phyloP scores from a whole-genome alignment of 169 alveolate genomes.

The Plasmodium coatneyi region DNA sequence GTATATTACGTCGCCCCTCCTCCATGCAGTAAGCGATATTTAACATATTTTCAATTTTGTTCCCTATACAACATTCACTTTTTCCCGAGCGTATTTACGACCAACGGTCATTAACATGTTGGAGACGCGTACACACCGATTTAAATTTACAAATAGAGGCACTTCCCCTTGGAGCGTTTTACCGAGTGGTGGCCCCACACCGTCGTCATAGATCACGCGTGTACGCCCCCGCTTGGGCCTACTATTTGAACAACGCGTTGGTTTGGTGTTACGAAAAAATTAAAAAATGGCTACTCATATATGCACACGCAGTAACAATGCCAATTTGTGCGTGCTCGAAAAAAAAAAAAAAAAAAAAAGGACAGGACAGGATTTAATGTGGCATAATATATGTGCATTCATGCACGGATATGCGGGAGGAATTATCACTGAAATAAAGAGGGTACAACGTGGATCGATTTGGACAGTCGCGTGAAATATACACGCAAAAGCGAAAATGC shows the following conservation, averaged over 20 bases:
- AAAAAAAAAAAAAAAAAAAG: neutral
- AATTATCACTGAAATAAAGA: neutral
- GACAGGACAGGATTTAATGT: neutral
- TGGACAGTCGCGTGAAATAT: neutral
- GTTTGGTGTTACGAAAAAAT: neutral
- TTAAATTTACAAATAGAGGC: neutral
- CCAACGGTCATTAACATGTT: neutral
- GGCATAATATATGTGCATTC: neutral
- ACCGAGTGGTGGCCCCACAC: neutral
- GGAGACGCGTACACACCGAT: neutral
- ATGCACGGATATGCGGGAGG: neutral
- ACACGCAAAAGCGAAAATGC: neutral
- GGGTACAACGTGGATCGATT: neutral
- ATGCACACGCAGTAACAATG: neutral
- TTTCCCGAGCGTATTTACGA: neutral
- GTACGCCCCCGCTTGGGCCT: neutral
- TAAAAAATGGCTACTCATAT: neutral
- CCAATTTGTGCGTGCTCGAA: neutral
- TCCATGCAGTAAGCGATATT: neutral
- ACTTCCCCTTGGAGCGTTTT: neutral
- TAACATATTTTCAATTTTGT: constrained; percentile 2
- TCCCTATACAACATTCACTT: neutral
- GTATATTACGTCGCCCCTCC: neutral
- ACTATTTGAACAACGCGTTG: neutral
- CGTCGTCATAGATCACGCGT: neutral